phyloP scores from a whole-genome alignment of 805 yeast species.

The Tetrapisispora pingtungensis region DNA sequence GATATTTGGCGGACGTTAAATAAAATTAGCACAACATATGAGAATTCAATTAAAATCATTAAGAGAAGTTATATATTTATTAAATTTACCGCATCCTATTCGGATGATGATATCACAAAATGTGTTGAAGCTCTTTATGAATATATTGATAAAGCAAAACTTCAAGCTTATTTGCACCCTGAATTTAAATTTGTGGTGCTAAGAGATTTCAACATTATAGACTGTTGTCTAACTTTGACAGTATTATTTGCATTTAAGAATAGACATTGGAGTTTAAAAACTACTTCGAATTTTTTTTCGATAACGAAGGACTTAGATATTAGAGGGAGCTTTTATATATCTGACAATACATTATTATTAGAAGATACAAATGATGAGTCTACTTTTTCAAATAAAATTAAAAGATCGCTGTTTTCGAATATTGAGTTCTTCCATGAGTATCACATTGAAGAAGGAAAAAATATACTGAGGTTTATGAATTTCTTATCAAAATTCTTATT shows the following conservation, averaged over 20 bases:
- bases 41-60: conserved; percentile 6
- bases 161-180: conserved; percentile 5
- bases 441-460: conserved; percentile 3
- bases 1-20: conserved; percentile 21
- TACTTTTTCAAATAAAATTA: neutral
- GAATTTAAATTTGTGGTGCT: conserved; percentile 6
- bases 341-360: conserved; percentile 7
- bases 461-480: conserved; percentile 10
- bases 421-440: conserved; percentile 13
- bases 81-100: conserved; percentile 2
- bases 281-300: conserved; percentile 6
- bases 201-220: conserved; percentile 13
- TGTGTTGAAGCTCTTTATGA: conserved; percentile 12
- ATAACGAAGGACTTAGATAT: conserved; percentile 9
- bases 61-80: conserved; percentile 15
- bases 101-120: conserved; percentile 1
- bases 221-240: conserved; percentile 16
- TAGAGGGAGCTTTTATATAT: conserved; percentile 13
- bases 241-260: conserved; percentile 11
- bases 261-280: conserved; percentile 8
- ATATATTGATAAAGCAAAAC: conserved; percentile 10
- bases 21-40: conserved; percentile 9
- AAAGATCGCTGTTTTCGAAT: neutral
- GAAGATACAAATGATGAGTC: neutral
- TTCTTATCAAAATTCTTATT: conserved; percentile 9